These are phyloP conservation scores for Calonectria montana DNA, from an alignment of 2,329 filamentous ascomycete species.

Conservation along the genomic window DNA sequence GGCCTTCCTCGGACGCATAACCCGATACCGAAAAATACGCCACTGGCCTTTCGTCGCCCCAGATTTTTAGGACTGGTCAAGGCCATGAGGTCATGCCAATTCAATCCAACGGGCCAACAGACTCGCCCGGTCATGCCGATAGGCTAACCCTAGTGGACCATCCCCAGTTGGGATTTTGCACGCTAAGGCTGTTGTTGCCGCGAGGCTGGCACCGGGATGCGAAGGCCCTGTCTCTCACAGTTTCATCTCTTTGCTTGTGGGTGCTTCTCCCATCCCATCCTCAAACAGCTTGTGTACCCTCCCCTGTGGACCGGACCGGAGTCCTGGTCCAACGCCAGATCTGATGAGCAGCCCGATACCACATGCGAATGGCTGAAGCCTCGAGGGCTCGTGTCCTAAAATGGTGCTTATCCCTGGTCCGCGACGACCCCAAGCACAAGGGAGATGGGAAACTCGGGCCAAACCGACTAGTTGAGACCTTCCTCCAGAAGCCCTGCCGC, in stretches of 20 bases:
- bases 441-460: slow-evolving; percentile 19
- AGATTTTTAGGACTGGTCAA: slow-evolving; percentile 36
- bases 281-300: slow-evolving; percentile 19
- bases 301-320: slow-evolving; percentile 18
- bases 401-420: slow-evolving; percentile 38
- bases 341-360: slow-evolving; percentile 32
- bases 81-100: slow-evolving; percentile 40
- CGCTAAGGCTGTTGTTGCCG: slow-evolving; percentile 7
- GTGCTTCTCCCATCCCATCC: neutral
- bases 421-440: slow-evolving; percentile 16
- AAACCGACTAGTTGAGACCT: slow-evolving; percentile 22
- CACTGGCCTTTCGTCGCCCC: slow-evolving; percentile 29
- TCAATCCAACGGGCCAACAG: slow-evolving; percentile 1
- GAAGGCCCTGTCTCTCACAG: neutral
- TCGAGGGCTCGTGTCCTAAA: slow-evolving; percentile 49
- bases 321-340: slow-evolving; percentile 36
- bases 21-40: slow-evolving; percentile 21
- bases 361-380: slow-evolving; percentile 39
- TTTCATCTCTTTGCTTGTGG: slow-evolving; percentile 2
- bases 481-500: slow-evolving; percentile 12
- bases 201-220: neutral
- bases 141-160: slow-evolving; percentile 12
- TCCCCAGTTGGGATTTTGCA: neutral
- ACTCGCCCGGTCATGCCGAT: slow-evolving; percentile 27
- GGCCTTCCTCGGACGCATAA: slow-evolving; percentile 8